A percentile compares a stretch with the other conserved stretches of the same genome.
These are phyloP conservation scores for Heterobasidion annosum DNA, from an alignment of 1,284 basidiomycete species.

Conservation along the genomic window DNA sequence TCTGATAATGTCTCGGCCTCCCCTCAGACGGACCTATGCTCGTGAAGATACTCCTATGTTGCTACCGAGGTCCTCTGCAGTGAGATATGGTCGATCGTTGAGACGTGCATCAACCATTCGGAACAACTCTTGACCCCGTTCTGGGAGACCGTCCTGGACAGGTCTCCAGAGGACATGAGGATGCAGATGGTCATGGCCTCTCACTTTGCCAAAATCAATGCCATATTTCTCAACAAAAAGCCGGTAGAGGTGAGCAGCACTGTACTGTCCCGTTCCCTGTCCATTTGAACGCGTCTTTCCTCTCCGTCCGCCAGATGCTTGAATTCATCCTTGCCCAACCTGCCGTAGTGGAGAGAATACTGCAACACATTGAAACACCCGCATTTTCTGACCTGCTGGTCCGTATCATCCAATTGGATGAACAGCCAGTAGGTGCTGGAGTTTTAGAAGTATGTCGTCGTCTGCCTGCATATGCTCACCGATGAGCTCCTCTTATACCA, in stretches of 20 bases:
- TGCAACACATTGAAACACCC: conserved; percentile 83
- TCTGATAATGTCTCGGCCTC: conserved; percentile 3
- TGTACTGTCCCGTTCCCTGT: background rate
- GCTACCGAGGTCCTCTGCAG: conserved; percentile 94
- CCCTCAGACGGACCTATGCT: background rate
- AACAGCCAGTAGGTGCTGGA: conserved; percentile 72
- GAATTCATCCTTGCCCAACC: conserved; percentile 84
- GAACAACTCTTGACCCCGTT: conserved; percentile 73
- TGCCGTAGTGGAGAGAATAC: conserved; percentile 74
- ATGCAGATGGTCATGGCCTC: conserved; percentile 69
- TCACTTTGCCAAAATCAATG: conserved; percentile 85
- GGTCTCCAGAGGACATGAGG: conserved; percentile 72
- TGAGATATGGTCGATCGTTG: conserved; percentile 92
- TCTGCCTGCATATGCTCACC: conserved; percentile 16
- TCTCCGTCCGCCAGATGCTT: conserved; percentile 64
- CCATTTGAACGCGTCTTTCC: conserved; percentile 21
- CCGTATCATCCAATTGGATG: conserved; percentile 89
- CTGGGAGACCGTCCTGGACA: conserved; percentile 89
- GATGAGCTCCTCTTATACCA: conserved; percentile 23
- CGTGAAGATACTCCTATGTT: conserved; percentile 80
- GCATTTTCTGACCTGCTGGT: conserved; percentile 91
- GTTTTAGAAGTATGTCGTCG: conserved; percentile 73
- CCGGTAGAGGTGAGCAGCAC: conserved; percentile 63
- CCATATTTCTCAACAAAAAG: conserved; percentile 80
- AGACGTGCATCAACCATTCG: conserved; percentile 74